Conservation (phyloP, 768 basidiomycete genomes). For the Mrakia frigida region DNA sequence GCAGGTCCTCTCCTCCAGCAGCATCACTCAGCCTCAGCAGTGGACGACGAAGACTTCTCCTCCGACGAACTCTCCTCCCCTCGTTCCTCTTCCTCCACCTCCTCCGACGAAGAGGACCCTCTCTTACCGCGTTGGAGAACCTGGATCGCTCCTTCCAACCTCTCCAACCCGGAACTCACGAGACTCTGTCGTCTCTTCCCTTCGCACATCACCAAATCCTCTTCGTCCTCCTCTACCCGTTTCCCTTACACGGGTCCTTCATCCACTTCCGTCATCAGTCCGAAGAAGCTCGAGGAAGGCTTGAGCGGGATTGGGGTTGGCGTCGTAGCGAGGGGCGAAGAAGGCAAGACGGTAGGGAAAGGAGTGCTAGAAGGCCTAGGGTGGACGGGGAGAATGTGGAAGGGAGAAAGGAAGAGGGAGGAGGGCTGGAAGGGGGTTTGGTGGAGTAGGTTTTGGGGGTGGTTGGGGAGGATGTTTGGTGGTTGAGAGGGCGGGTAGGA, state of each 20-base stretch:
- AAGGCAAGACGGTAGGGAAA: conserved; percentile 2
- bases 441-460: conserved; percentile 20
- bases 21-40: neutral
- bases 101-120: neutral
- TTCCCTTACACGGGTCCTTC: conserved; percentile 4
- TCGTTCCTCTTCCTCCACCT: neutral
- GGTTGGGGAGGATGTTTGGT: conserved; percentile 19
- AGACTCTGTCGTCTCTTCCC: neutral
- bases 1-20: neutral
- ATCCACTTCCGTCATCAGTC: neutral
- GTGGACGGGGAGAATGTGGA: conserved; percentile 27
- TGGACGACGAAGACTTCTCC: neutral
- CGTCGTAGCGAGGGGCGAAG: neutral
- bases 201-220: conserved; percentile 7
- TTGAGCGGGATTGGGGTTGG: neutral
- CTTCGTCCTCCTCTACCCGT: neutral
- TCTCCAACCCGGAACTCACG: conserved; percentile 6
- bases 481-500: neutral
- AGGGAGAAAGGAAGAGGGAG: conserved; percentile 14
- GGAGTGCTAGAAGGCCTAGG: conserved; percentile 18
- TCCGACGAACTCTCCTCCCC: conserved; percentile 1
- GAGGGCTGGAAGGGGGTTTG: conserved; percentile 13
- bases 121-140: conserved; percentile 12
- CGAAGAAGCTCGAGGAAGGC: neutral
- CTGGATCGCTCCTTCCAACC: conserved; percentile 14